Base-by-base conservation (phyloP, 495 filamentous ascomycete genomes). In the Xylona heveae region DNA sequence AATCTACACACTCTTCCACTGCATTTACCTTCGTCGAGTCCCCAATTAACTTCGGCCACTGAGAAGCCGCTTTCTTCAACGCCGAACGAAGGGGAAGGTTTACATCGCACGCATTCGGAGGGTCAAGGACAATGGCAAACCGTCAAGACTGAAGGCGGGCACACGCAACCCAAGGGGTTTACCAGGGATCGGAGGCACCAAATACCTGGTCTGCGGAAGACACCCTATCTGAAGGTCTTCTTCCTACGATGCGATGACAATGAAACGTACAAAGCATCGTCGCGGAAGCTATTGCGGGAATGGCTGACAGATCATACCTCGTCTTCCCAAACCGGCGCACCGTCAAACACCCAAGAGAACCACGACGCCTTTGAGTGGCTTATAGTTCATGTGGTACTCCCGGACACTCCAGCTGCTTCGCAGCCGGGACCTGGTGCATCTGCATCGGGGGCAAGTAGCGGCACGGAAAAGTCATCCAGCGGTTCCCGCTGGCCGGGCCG, bases 301-400 rank as follows among this genome's bases (percentile, higher is more conserved):
- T 97, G 88, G 88, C 70, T 97, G 38, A 81, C 81, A 46, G 54
- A 63, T 5, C 68, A 91, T 35, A 74, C 78, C 0, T 54, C 59
- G 12, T 40, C 50, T n/a, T 44, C 54, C 8, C 52, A 52, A 15
- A 54, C 55, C 23, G 55, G 45, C 12, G 43, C 58, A 2, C 47
- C 57, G 5, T 53, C 50, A 10, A 62, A 50, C 24, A 59, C 64
- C 20, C 73, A 73, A 42, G 68, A 93, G 59, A 65, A 75, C 22
- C 88, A 97, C 48, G 90, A 95, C 57, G 90, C 90, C 3, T 93
- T 78, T 45, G 90, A 97, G 46, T 97, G 85, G 85, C 60, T 97
- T 12, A 82, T 97, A 34, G 42, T 97, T 7, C 88, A 95, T 48
- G 73, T 97, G 32, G 71, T 90, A 10, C 64, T 88, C 28, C 71